phyloP scores from a whole-genome alignment of 2,329 filamentous ascomycete genomes.

The Lasiodiplodia sp. region DNA sequence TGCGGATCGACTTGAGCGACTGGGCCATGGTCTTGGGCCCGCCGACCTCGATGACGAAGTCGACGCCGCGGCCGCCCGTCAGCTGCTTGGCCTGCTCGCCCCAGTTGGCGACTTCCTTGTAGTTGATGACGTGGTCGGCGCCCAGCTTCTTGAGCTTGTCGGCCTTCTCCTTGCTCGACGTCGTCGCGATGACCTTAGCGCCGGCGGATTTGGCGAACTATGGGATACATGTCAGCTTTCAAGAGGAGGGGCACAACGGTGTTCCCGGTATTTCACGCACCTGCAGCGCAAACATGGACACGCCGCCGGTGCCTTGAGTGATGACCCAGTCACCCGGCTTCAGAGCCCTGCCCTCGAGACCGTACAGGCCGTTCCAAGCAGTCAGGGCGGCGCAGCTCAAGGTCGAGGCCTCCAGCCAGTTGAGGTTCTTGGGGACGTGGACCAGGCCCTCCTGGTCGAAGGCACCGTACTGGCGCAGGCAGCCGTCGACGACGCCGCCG shows the following conservation, averaged over 20 bases:
- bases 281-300: slow-evolving; percentile 71
- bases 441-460: slow-evolving; percentile 75
- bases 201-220: slow-evolving; percentile 60
- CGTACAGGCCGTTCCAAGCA: slow-evolving; percentile 63
- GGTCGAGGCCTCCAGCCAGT: slow-evolving; percentile 55
- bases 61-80: slow-evolving; percentile 62
- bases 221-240: slow-evolving; percentile 11
- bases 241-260: not conserved
- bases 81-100: slow-evolving; percentile 60
- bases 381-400: slow-evolving; percentile 54
- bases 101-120: slow-evolving; percentile 61
- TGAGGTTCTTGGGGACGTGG: slow-evolving; percentile 63
- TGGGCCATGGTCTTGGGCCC: slow-evolving; percentile 66
- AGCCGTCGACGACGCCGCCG: slow-evolving; percentile 73
- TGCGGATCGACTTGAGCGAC: slow-evolving; percentile 59
- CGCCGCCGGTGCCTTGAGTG: slow-evolving; percentile 75
- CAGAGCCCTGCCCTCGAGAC: slow-evolving; percentile 49
- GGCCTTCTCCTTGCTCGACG: slow-evolving; percentile 59
- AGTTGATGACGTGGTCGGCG: slow-evolving; percentile 65
- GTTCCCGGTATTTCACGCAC: slow-evolving; percentile 42
- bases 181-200: slow-evolving; percentile 65
- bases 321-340: slow-evolving; percentile 60
- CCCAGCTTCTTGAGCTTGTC: slow-evolving; percentile 60
- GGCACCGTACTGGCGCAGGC: slow-evolving; percentile 70
- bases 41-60: slow-evolving; percentile 72